Evolutionary conservation across 805 yeast genomes (phyloP).

Genomic region (Phaffomyces opuntiae): DNA sequence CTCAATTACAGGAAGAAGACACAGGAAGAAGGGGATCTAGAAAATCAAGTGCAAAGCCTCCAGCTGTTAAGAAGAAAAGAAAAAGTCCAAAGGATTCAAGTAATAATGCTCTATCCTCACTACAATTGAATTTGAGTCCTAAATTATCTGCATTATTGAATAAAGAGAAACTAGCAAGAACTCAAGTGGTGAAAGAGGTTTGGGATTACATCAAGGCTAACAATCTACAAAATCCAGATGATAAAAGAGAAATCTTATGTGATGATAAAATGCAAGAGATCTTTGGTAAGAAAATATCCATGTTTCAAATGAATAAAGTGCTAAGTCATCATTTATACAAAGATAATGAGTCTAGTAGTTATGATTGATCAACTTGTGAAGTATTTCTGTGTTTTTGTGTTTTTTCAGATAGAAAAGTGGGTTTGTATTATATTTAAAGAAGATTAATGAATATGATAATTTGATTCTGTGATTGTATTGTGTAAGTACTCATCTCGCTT

Average conservation of each 20-base stretch:
- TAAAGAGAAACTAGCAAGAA: slow-evolving; percentile 43
- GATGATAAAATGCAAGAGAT: slow-evolving; percentile 49
- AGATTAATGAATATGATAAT: too few relatives aligned
- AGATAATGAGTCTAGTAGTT: slow-evolving; percentile 17
- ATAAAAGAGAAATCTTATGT: slow-evolving; percentile 57
- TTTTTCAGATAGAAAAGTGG: too few relatives aligned
- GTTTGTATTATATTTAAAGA: background rate
- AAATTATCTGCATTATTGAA: slow-evolving; percentile 46
- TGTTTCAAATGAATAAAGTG: slow-evolving; percentile 52
- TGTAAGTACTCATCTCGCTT: too few relatives aligned
- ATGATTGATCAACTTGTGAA: background rate
- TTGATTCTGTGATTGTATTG: too few relatives aligned
- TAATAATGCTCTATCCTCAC: slow-evolving; percentile 27
- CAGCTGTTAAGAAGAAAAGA: slow-evolving; percentile 7
- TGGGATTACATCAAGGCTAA: slow-evolving; percentile 67
- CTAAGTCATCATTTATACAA: slow-evolving; percentile 44
- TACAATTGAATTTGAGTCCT: slow-evolving; percentile 42
- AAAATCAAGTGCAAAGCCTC: slow-evolving; percentile 9
- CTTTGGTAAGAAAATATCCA: slow-evolving; percentile 53
- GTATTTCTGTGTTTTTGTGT: too few relatives aligned
- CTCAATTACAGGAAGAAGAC: slow-evolving; percentile 33
- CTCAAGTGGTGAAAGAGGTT: slow-evolving; percentile 60
- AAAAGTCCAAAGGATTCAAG: slow-evolving; percentile 7
- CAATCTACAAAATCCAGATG: slow-evolving; percentile 58
- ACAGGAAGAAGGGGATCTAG: slow-evolving; percentile 9